These are phyloP conservation scores for Myxozyma monticola DNA, from an alignment of 805 yeast species.

Conservation along the genomic window DNA sequence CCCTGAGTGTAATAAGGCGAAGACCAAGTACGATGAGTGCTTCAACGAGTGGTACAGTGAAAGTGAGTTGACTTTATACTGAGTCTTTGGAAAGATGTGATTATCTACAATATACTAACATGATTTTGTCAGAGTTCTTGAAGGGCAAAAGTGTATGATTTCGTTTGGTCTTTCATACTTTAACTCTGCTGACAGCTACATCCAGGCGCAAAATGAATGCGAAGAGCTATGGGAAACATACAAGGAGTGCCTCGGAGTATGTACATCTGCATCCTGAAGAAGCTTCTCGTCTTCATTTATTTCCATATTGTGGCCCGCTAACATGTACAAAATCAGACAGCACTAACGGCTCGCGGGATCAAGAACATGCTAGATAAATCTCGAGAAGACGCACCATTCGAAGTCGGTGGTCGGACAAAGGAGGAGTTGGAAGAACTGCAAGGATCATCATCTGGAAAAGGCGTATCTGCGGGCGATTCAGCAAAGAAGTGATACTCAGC, in stretches of 20 bases:
- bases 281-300: not conserved
- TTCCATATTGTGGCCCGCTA: too few species aligned
- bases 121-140: conserved; percentile 40
- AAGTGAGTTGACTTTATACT: conserved; percentile 46
- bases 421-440: conserved; percentile 25
- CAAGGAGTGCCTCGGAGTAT: conserved; percentile 77
- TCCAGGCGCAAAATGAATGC: conserved; percentile 74
- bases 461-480: too few species aligned
- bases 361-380: conserved; percentile 85
- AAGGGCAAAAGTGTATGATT: conserved; percentile 50
- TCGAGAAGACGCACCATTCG: conserved; percentile 85
- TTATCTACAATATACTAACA: conserved; percentile 4
- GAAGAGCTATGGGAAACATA: conserved; percentile 85
- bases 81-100: not conserved
- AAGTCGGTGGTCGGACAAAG: conserved; percentile 54
- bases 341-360: conserved; percentile 70
- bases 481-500: too few species aligned
- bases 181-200: not conserved
- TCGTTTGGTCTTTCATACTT: not conserved
- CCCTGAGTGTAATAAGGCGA: conserved; percentile 89
- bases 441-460: too few species aligned
- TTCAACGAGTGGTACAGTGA: conserved; percentile 95
- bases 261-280: conserved; percentile 30
- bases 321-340: conserved; percentile 38
- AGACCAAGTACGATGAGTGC: conserved; percentile 85